Evolutionary conservation across 1,284 basidiomycete species (phyloP).

Genomic region (Apiotrichum akiyoshidainum): DNA sequence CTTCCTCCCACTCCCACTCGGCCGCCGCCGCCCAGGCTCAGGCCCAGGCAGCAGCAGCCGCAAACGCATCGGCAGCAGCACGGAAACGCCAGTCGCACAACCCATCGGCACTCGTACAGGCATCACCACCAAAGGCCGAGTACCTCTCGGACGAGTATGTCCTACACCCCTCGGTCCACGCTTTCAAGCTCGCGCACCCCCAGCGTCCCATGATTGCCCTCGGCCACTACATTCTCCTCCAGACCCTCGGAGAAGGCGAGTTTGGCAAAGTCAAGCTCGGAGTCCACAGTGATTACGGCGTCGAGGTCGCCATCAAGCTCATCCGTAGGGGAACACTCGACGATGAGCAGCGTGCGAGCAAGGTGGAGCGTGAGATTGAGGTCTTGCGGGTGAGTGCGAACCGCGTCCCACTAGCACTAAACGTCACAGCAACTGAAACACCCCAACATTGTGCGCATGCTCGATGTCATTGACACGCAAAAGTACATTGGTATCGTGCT

Average conservation of each 20-base stretch:
- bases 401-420: neutral
- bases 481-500: conserved; percentile 99
- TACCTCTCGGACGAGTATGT: conserved; percentile 49
- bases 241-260: conserved; percentile 96
- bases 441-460: conserved; percentile 95
- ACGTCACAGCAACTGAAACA: conserved; percentile 76
- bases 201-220: conserved; percentile 84
- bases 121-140: conserved; percentile 40
- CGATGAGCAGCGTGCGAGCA: conserved; percentile 78
- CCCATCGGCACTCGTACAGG: conserved; percentile 30
- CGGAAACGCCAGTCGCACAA: conserved; percentile 49
- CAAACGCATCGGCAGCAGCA: conserved; percentile 5
- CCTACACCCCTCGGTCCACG: conserved; percentile 74
- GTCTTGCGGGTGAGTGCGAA: conserved; percentile 73
- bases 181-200: conserved; percentile 80
- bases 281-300: conserved; percentile 88
- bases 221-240: conserved; percentile 88
- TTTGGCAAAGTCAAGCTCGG: conserved; percentile 99
- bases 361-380: conserved; percentile 96
- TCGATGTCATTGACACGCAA: conserved; percentile 99
- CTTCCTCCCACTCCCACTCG: conserved; percentile 31
- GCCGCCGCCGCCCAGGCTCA: conserved; percentile 9
- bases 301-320: conserved; percentile 99
- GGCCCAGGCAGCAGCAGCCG: conserved; percentile 8
- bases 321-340: conserved; percentile 93